phyloP scores from a whole-genome alignment of 345 rosid genomes.

The Brassica carinata region DNA sequence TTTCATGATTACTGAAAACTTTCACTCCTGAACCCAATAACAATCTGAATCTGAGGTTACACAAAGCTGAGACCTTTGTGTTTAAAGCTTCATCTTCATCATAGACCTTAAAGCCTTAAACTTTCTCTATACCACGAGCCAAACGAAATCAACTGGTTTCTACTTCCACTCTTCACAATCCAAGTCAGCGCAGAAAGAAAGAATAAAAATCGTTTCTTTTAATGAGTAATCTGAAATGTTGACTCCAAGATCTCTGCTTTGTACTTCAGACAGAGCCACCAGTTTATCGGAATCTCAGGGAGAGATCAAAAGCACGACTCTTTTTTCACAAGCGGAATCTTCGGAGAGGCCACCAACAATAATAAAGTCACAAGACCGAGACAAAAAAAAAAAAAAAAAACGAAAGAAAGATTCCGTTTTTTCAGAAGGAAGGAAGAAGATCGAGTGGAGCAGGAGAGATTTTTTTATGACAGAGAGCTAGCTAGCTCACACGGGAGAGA shows the following conservation, averaged over 20 bases:
- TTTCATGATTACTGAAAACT: constrained; percentile 62
- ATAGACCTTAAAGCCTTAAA: constrained; percentile 15
- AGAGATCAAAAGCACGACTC: constrained; percentile 25
- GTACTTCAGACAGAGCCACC: constrained; percentile 18
- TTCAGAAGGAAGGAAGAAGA: neutral
- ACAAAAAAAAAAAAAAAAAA: neutral
- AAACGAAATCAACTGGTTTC: neutral
- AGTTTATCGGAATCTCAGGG: constrained; percentile 20
- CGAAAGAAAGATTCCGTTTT: constrained; percentile 30
- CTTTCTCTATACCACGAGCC: constrained; percentile 10
- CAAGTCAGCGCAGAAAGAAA: constrained; percentile 3
- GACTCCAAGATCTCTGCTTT: constrained; percentile 42
- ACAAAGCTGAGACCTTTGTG: constrained; percentile 34
- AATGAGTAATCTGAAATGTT: constrained; percentile 12
- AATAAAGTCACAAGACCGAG: neutral
- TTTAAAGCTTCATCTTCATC: constrained; percentile 17
- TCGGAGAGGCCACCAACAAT: constrained; percentile 23
- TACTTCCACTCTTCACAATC: constrained; percentile 28
- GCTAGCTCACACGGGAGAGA: constrained; percentile 18
- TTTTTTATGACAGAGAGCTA: constrained; percentile 24
- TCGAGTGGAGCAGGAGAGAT: constrained; percentile 18
- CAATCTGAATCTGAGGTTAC: constrained; percentile 31
- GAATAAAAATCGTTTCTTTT: neutral
- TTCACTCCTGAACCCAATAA: neutral
- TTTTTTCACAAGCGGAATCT: constrained; percentile 35